A percentile compares a stretch with the other conserved stretches of the same genome.
Evolutionary conservation across 2,329 filamentous ascomycete species (phyloP).

Genomic region (Hymenoscyphus infarciens): DNA sequence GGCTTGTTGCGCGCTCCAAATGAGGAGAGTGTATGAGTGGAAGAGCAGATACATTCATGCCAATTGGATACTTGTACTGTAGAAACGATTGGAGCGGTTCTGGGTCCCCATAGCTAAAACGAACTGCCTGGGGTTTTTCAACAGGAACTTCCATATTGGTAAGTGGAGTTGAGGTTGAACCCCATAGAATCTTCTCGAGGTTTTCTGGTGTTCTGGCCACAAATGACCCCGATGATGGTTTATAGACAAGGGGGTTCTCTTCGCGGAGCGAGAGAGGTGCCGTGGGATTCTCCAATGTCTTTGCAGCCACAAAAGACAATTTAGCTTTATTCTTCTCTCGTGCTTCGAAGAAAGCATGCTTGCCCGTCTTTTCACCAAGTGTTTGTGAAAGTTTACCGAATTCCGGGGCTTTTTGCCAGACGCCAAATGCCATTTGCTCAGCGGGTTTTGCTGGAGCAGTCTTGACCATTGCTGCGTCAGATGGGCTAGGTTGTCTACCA

Average conservation of each 20-base stretch:
- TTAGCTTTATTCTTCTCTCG: constrained; percentile 32
- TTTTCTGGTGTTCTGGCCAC: no score
- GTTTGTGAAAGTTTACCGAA: constrained; percentile 17
- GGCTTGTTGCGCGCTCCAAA: constrained; percentile 16
- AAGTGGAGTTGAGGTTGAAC: background rate
- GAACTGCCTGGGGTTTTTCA: background rate
- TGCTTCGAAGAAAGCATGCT: constrained; percentile 33
- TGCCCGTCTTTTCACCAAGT: constrained; percentile 31
- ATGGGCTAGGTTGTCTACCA: constrained; percentile 36
- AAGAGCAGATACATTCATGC: background rate
- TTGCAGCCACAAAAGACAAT: constrained; percentile 11
- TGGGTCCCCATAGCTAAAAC: no score
- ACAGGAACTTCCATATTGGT: background rate
- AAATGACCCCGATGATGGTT: no score
- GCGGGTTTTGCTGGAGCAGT: constrained; percentile 7
- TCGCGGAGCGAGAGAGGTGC: background rate
- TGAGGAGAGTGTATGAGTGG: background rate
- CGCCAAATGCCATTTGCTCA: background rate
- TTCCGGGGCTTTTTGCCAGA: constrained; percentile 4
- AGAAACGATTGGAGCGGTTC: background rate
- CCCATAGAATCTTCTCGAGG: no score
- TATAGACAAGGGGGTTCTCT: background rate
- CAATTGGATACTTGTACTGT: background rate
- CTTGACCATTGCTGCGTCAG: constrained; percentile 39
- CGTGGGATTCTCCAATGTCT: constrained; percentile 4